Base-by-base conservation (phyloP, 2,329 filamentous ascomycete genomes). In the Paecilomyces formosus region DNA sequence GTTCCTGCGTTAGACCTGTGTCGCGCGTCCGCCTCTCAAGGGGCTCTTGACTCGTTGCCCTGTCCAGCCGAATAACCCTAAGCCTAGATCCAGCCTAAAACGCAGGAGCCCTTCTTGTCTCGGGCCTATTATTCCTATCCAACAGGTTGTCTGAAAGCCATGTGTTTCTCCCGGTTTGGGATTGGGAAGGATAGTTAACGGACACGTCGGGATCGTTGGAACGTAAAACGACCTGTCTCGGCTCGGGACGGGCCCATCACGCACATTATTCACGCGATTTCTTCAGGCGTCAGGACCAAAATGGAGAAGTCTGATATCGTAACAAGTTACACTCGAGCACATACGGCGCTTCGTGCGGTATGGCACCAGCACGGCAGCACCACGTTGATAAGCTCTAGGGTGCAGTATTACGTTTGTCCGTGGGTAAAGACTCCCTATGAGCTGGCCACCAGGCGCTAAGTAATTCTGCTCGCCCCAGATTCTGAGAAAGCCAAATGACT, bases 1-100 rank as follows among this genome's bases (percentile, higher is more conserved):
- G 21, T 58, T 13, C 70, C 70, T 73, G 70, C 70, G 71, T 71
- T 73, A 73, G 70, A 64, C 70, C 55, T 63, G 62, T 65, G 57
- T 63, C 58, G 55, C 54, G 55, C 60, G 26, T 52, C 50, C 50
- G 26, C 53, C 18, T 31, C 31, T 26, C 62, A 57, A 59, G 60
- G 55, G 35, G 58, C 53, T 28, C 33, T 54, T 45, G 53, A 33
- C 35, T 52, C 28, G 49, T 26, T 52, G 49, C 21, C 49, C 49
- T 9, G 22, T 26, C 50, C 9, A 52, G 22, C 26, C 26, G n/a
- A 35, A 57, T 53, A 18, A 3, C n/a, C 28, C 55, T 39, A 45
- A 18, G 39, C 15, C 15, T 18, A 6, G 39, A 8, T 8, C 30
- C 11, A 31, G 8, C 11, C 30, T 31, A 31, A 31, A 18, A 4